Evolutionary conservation across 345 rosid species (phyloP).

Genomic region (Melaleuca quinquenervia): DNA sequence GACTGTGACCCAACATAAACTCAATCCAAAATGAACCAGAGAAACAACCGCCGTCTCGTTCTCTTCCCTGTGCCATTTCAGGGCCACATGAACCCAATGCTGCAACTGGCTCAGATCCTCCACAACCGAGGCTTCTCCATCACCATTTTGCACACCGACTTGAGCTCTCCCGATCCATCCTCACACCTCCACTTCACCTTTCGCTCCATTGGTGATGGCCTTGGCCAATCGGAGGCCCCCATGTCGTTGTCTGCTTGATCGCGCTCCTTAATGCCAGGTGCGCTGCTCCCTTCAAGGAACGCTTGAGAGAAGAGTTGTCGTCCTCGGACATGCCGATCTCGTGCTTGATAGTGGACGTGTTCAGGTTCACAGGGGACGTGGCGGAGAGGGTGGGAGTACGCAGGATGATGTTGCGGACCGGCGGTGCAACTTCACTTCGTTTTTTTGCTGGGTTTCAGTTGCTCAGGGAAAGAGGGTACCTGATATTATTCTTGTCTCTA

Average conservation of each 20-base stretch:
- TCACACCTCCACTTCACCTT: constrained; percentile 18
- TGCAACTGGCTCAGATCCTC: constrained; percentile 24
- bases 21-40: neutral
- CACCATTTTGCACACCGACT: constrained; percentile 12
- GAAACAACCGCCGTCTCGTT: constrained; percentile 9
- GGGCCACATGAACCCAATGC: constrained; percentile 29
- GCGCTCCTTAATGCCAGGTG: constrained; percentile 3
- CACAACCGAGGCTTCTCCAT: constrained; percentile 23
- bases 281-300: constrained; percentile 10
- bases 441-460: constrained; percentile 18
- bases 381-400: constrained; percentile 15
- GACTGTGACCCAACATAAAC: neutral
- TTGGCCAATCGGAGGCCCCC: constrained; percentile 6
- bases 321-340: constrained; percentile 3
- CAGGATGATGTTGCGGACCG: constrained; percentile 23
- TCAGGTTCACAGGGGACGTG: constrained; percentile 13
- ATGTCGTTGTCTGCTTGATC: neutral
- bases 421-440: constrained; percentile 22
- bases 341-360: constrained; percentile 18
- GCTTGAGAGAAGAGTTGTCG: constrained; percentile 8
- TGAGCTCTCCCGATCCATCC: constrained; percentile 20
- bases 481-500: neutral
- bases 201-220: constrained; percentile 9
- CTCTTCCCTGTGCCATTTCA: constrained; percentile 16
- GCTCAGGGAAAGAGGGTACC: constrained; percentile 23